phyloP scores from a whole-genome alignment of 495 filamentous ascomycete species.

The Massariosphaeria phaeospora region DNA sequence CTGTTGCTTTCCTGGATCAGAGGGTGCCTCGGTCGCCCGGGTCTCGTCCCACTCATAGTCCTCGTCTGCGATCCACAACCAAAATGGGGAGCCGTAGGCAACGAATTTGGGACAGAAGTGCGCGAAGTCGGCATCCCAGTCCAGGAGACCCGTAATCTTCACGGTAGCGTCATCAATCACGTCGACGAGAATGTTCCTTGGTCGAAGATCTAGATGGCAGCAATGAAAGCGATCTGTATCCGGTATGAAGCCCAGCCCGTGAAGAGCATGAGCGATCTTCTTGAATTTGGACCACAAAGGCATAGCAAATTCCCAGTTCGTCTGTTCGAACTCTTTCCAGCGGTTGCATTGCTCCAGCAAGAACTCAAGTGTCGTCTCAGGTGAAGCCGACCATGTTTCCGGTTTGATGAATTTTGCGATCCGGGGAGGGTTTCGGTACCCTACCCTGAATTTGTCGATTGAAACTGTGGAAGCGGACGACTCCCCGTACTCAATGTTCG shows the following conservation, averaged over 20 bases:
- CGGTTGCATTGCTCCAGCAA: not conserved
- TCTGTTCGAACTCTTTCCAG: not conserved
- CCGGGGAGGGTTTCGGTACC: too few relatives aligned
- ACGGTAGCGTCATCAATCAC: not conserved
- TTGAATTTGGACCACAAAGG: conserved; percentile 4
- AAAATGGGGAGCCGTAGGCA: not conserved
- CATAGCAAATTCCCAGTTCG: not conserved
- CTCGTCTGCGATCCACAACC: not conserved
- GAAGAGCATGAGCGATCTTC: not conserved
- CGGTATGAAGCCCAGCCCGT: conserved; percentile 1
- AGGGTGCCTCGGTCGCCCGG: not conserved
- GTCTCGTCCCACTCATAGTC: not conserved
- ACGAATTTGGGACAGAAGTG: not conserved
- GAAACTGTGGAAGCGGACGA: too few relatives aligned
- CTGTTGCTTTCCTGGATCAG: not conserved
- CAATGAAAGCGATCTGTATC: not conserved
- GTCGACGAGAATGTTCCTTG: not conserved
- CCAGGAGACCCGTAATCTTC: not conserved
- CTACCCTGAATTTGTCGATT: too few relatives aligned
- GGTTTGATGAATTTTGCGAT: too few relatives aligned
- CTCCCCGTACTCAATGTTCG: too few relatives aligned
- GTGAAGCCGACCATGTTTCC: too few relatives aligned
- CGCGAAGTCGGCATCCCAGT: not conserved
- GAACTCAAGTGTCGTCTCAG: not conserved
- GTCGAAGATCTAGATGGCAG: not conserved